These are phyloP conservation scores for Blastobotrys proliferans DNA, from an alignment of 1,139 yeast species.

Conservation along the genomic window DNA sequence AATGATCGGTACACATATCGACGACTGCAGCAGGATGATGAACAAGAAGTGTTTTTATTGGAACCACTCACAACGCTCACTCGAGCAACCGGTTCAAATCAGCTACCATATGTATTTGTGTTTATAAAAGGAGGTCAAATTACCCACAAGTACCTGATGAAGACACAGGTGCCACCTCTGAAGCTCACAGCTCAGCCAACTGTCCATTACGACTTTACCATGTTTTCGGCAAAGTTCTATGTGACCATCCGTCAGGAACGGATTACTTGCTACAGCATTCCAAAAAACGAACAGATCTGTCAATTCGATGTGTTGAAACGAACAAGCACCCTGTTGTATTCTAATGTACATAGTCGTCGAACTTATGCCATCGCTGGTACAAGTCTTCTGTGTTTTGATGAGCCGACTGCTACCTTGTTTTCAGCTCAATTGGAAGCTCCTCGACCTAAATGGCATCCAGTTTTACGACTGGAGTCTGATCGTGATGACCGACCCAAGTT, in stretches of 20 bases:
- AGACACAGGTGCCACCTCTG: constrained; percentile 5
- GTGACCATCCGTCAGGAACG: constrained; percentile 1
- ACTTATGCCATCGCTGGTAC: neutral
- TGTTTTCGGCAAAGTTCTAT: constrained; percentile 3
- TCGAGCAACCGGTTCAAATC: neutral
- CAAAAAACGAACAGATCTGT: neutral
- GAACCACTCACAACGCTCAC: neutral
- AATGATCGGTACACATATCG: constrained; percentile 2
- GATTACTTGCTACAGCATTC: constrained; percentile 5
- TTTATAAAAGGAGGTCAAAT: constrained; percentile 1
- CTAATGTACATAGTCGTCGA: neutral
- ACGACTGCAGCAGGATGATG: neutral
- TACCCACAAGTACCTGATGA: constrained; percentile 8
- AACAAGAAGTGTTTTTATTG: constrained; percentile 2
- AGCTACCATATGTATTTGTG: constrained; percentile 2
- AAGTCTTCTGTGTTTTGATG: constrained; percentile 4
- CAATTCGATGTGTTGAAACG: neutral
- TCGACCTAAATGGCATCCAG: neutral
- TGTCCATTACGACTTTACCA: constrained; percentile 1
- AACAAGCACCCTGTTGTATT: neutral
- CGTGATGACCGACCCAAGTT: neutral
- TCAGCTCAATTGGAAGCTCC: neutral
- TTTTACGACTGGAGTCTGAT: neutral
- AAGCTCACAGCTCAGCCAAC: neutral
- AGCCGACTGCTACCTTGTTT: constrained; percentile 1